Evolutionary conservation across 2,329 filamentous ascomycete genomes (phyloP), one percentile per base, ranked within the genome.

Genomic region (Corynespora cassiicola): DNA sequence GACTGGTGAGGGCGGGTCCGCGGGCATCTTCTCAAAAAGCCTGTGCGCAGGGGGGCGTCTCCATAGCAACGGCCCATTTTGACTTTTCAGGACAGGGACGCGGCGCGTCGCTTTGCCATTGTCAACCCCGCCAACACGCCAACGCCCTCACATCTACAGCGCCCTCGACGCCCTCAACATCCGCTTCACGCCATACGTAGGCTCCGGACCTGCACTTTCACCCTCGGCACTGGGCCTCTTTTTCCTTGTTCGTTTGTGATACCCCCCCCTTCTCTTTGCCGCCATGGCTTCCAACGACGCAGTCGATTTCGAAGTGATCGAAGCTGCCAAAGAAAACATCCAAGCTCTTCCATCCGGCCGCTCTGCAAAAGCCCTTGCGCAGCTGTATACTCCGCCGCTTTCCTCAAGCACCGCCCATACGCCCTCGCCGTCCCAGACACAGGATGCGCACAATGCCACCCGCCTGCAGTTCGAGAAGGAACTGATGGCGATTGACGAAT

Each of bases 261-360:
- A 59, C 58, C 58, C 53, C 47, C 36, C 43, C 42, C 44, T 20
- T 23, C 12, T 33, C 20, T 28, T 21, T 11, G 47, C 44, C 57
- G 50, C 57, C 48, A 74, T 74, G 71, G 68, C 66, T 42, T 72
- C 71, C 38, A 69, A 72, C 42, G 75, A 77, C 53, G 63, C 76
- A 16, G 74, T 77, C 56, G 71, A 75, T 73, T 97, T 99, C 74
- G 88, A 95, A 58, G 81, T 96, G 49, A 96, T 99, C 71, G 94
- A 99, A 73, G 83, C 82, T 30, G 91, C 96, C 59, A 99, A 99
- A 73, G 94, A 99, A 74, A 99, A 99, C 71, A 96, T 99, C 39
- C 91, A 96, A 70, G 85, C 90, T 15, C 79, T 99, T 9, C 91
- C 92, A 11, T 87, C 89, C 47, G 94, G 86, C 21, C 78, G 94